A percentile compares a stretch with the other conserved stretches of the same genome.
These are phyloP conservation scores for Pochonia chlamydosporia DNA, from an alignment of 2,329 filamentous ascomycete species.

Conservation along the genomic window DNA sequence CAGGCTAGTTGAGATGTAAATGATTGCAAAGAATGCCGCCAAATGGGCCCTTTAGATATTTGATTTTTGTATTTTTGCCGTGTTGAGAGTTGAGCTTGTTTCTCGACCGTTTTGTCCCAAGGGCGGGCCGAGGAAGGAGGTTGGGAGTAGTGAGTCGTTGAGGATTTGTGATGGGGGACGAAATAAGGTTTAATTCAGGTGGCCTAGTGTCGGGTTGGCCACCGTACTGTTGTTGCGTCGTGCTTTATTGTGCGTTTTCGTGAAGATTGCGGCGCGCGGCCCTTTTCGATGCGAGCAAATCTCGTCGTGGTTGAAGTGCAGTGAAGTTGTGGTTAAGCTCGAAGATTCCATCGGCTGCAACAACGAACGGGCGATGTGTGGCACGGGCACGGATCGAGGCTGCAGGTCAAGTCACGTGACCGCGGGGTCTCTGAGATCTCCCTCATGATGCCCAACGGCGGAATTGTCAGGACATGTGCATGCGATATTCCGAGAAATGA, in stretches of 20 bases:
- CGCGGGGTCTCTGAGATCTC: constrained; percentile 25
- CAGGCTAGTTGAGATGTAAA: constrained; percentile 9
- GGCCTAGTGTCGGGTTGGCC: neutral
- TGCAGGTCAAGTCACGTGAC: constrained; percentile 26
- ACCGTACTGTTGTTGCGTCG: neutral
- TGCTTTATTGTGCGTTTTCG: neutral
- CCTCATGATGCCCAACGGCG: too few species aligned
- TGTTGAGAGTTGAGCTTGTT: neutral
- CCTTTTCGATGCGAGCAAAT: constrained; percentile 11
- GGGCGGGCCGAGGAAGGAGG: neutral
- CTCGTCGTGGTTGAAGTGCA: constrained; percentile 7
- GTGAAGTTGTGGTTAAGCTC: constrained; percentile 4
- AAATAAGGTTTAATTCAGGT: neutral
- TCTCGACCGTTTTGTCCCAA: constrained; percentile 2
- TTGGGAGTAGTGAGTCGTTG: constrained; percentile 4
- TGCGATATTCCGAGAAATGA: too few species aligned
- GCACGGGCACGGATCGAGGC: constrained; percentile 16
- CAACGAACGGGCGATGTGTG: constrained; percentile 20
- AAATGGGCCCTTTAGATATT: neutral
- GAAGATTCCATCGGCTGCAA: constrained; percentile 3
- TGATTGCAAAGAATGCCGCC: constrained; percentile 17
- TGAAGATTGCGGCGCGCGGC: constrained; percentile 11
- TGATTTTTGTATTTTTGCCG: neutral
- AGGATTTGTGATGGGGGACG: constrained; percentile 5
- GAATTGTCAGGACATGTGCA: neutral